Evolutionary conservation across 2,329 filamentous ascomycete genomes (phyloP).

Genomic region (Colletotrichum sp.): DNA sequence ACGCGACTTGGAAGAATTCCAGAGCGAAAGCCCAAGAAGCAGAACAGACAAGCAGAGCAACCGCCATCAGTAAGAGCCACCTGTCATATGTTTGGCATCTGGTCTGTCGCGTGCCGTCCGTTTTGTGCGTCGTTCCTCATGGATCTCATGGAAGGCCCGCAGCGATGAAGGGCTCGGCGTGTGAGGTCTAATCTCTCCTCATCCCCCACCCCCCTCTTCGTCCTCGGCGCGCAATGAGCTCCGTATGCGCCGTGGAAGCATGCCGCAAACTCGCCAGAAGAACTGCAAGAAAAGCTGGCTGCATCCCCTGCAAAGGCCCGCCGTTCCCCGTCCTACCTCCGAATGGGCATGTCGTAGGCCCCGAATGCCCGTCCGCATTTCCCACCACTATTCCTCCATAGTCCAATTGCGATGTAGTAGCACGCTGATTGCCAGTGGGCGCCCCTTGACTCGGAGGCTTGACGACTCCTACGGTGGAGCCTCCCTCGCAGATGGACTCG

Average conservation of each 20-base stretch:
- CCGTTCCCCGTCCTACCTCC: constrained; percentile 11
- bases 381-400: background rate
- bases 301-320: background rate
- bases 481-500: background rate
- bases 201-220: background rate
- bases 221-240: constrained; percentile 1
- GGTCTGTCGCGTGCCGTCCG: background rate
- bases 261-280: background rate
- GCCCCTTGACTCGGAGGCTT: constrained; percentile 4
- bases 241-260: background rate
- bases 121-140: background rate
- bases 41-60: background rate
- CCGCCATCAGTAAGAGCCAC: background rate
- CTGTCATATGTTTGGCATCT: background rate
- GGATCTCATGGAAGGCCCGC: background rate
- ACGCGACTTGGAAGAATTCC: background rate
- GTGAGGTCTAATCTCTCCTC: background rate
- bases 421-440: background rate
- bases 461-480: background rate
- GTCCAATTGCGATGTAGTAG: constrained; percentile 3
- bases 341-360: constrained; percentile 9
- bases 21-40: background rate
- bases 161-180: background rate
- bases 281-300: background rate
- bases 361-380: constrained; percentile 9